Conservation (phyloP, 2,329 filamentous ascomycete genomes). For the Fusarium incarnatum region DNA sequence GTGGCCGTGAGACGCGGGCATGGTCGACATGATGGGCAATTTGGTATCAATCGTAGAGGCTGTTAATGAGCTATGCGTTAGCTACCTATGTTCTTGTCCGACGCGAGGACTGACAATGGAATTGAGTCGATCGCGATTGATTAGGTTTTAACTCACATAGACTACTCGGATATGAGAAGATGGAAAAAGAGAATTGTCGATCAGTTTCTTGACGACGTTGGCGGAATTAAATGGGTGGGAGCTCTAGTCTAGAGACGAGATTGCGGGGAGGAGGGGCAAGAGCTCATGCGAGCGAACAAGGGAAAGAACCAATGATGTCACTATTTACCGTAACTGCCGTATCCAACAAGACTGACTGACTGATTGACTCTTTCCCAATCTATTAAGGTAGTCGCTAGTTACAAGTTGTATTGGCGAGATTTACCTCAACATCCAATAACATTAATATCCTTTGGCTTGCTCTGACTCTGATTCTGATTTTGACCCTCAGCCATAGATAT, state of each 20-base stretch:
- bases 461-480: neutral
- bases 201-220: neutral
- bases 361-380: neutral
- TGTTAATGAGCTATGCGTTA: slow-evolving; percentile 26
- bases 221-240: slow-evolving; percentile 5
- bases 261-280: slow-evolving; percentile 32
- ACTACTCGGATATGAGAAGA: neutral
- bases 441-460: neutral
- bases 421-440: neutral
- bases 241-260: neutral
- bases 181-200: neutral
- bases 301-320: slow-evolving; percentile 35
- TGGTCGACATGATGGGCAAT: slow-evolving; percentile 58
- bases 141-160: neutral
- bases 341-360: neutral
- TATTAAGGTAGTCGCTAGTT: neutral
- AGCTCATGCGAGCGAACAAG: slow-evolving; percentile 1
- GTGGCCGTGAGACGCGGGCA: slow-evolving; percentile 65
- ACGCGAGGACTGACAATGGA: neutral
- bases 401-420: neutral
- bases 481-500: neutral
- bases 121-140: neutral
- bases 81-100: neutral
- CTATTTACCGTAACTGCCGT: slow-evolving; percentile 6
- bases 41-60: slow-evolving; percentile 6